Evolutionary conservation across 192 early-diverging fungal species (phyloP), one percentile per base, ranked within the genome.

Genomic region (Rhizophagus sp.): DNA sequence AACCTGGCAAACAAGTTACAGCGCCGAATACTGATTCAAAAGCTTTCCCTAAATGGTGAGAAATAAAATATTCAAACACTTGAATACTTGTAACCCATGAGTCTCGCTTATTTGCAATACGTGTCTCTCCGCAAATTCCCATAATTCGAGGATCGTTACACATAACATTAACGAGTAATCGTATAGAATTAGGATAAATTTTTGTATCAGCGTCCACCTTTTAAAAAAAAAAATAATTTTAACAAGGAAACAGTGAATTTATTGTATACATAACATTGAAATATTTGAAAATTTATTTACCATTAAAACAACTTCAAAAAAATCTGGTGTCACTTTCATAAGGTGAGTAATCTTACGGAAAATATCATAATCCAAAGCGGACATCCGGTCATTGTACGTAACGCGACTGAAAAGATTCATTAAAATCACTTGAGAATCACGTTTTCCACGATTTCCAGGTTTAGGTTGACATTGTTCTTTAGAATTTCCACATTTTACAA

Each of bases 61-160:
- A 96, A 76, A 97, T 98, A 83, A 95, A 99, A 87, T 99, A 99
- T 88, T 99, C 97, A 81, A 95, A 99, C 4, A 99, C 97, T 84
- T 97, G 97, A 81, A 99, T 99, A 36, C 87, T 89, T 0, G 96
- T 96, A 2, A 96, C 95, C 94, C 94, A 94, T 19, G 91, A 92
- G 73, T 93, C 93, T 22, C 88, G 86, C 85, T 98, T 97, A 89
- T 99, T 99, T 68, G 92, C 95, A 80, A 99, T 98, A 83, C 96
- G 90, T 62, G 97, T 99, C 84, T 99, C 97, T 44, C 97, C 97
- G 83, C 97, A 99, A 49, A 98, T 86, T 6, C 97, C 97, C 94
- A 99, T 97, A 81, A 99, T 95, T 34, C 88, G 80, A 36, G 88
- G 87, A 82, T 99, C 96, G 80, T 95, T 96, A 81, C 91, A 90